Base-by-base conservation (phyloP, 805 yeast species). In the Ogataea siamensis region DNA sequence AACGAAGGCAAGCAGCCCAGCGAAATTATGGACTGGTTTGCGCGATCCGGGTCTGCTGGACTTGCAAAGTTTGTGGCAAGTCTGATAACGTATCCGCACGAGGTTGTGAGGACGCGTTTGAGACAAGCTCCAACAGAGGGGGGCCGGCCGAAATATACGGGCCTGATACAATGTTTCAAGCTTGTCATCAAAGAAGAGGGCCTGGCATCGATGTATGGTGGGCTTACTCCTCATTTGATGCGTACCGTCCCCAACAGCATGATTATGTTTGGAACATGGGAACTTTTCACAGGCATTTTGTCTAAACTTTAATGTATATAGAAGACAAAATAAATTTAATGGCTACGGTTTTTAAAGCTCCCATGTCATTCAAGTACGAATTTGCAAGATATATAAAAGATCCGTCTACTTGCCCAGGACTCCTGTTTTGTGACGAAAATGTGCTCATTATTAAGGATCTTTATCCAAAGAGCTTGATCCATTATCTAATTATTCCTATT, bases 251-350 rank as follows among this genome's bases (percentile, higher is more conserved):
- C 99, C 3, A 93, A 93, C 64, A 85, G 95, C 55, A 88, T 93
- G 58, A 91, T 93, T 51, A 93, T 93, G 99, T 93, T 93, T 68
- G 99, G 99, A 31, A 89, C 98, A 3, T 93, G 98, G 98, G 99
- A 93, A 58, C 60, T 93, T 22, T 78, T 84, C 39, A 78, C 83
- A 32, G 73, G 72, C 40, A 49, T 76, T n/a, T 61, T 81, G 18
- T 73, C 80, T 3, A 48, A 49, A 26, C 18, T 49, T 12, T 57
- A 33, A 48, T 28, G 17, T 20, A 24, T 15, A 36, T 34, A 38
- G 34, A 11, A 19, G 28, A 22, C 29, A 4, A n/a, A 9, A 16
- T 14, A 27, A 14, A 14, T 21, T 17, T 12, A 32, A 21, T 23
- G 28, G 23, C 26, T 21, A 17, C 17, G 10, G 22, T 12, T 34